These are phyloP conservation scores for Inonotus obliquus DNA, from an alignment of 1,284 basidiomycete genomes.

Conservation along the genomic window DNA sequence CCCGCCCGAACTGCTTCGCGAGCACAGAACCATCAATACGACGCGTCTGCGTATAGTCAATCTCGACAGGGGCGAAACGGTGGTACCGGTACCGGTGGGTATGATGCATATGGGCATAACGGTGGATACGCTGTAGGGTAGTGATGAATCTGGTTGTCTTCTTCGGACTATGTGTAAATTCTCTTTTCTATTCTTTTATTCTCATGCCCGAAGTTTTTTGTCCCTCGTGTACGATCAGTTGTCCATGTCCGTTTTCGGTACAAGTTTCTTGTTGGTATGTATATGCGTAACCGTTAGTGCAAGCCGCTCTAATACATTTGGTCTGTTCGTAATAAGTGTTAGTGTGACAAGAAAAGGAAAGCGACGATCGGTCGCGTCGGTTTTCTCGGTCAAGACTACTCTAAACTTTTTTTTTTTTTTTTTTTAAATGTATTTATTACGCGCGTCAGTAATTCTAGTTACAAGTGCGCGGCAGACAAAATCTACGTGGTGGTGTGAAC, in stretches of 20 bases:
- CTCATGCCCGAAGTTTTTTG: background rate
- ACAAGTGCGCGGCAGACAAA: too few species aligned
- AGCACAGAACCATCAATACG: constrained; percentile 14
- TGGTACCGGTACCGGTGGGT: background rate
- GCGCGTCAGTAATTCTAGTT: too few species aligned
- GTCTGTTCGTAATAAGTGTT: background rate
- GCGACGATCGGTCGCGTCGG: background rate
- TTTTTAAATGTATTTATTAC: too few species aligned
- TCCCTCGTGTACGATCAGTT: constrained; percentile 12
- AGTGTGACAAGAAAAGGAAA: background rate
- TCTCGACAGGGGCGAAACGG: constrained; percentile 4
- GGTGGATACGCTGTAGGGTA: constrained; percentile 16
- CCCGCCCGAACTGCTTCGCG: constrained; percentile 14
- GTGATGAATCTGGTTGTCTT: background rate
- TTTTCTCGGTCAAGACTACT: too few species aligned
- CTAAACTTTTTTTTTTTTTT: too few species aligned
- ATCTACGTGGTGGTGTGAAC: too few species aligned
- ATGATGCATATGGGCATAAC: constrained; percentile 11
- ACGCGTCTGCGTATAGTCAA: constrained; percentile 9
- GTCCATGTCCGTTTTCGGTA: background rate
- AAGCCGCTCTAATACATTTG: constrained; percentile 6
- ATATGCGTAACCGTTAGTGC: background rate
- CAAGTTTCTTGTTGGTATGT: background rate
- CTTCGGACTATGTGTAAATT: constrained; percentile 6
- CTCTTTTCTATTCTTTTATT: background rate